Evolutionary conservation across 495 filamentous ascomycete genomes (phyloP), one percentile per base, ranked within the genome.

Genomic region (Entonaema liquescens): DNA sequence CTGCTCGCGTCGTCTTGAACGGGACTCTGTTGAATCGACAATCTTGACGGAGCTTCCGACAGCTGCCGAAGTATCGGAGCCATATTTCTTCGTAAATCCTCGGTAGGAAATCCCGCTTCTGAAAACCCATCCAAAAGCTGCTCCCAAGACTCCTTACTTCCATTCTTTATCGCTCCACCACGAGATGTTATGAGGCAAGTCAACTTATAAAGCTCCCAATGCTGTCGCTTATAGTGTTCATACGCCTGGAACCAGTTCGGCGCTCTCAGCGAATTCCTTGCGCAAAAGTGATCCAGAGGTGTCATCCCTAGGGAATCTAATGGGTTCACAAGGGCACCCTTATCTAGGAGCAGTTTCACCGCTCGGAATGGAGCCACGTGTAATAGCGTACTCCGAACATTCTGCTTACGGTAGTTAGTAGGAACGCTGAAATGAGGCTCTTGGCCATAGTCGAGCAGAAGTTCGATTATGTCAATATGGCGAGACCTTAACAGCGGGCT

Each of bases 251-350:
- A 57, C 53, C 49, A 53, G 26, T 25, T 53, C 12, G 49, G 49
- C 3, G 49, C 49, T 2, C 26, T 26, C 25, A 53, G 23, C 12
- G 23, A 13, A 53, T 53, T 53, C 25, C 49, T 53, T 17, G 15
- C 26, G 23, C 49, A 57, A 6, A 57, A 29, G 9, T 50, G 26
- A 19, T 66, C 62, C n/a, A 66, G 26, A 8, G 62, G 62, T 17
- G 62, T 66, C 55, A 25, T 59, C 12, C 49, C 33, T 5, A 12
- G 4, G 3, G 42, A 59, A 52, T 52, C 21, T 5, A 59, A 50
- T 12, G 7, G 12, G n/a, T 65, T 57, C 26, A 49, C 52, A 21
- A 13, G 47, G 1, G 62, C 53, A 4, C 62, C 62, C 12, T 49
- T 44, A 6, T 65, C 62, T 0, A 65, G 11, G 19, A 64, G 50